Base-by-base conservation (phyloP, 768 basidiomycete species). In the Suillus paluster region DNA sequence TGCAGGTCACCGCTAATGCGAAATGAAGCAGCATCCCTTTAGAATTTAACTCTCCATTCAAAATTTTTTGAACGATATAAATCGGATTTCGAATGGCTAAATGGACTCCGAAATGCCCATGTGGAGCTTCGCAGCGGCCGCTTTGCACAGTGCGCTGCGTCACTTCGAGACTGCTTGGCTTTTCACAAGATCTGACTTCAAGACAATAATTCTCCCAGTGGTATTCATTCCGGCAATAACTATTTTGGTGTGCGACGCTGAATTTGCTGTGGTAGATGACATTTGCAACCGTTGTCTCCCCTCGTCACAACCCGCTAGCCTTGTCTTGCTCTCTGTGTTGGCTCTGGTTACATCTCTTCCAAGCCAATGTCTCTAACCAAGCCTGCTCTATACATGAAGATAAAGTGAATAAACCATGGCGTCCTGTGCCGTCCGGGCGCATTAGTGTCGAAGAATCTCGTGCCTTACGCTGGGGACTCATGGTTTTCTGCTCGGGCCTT, bases 381-480 rank as follows among this genome's bases (percentile, higher is more conserved):
- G 63, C 60, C 9, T 48, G 66, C 12, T 66, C 61, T 2, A 59
- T 63, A 1, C 58, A 70, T 15, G 78, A 79, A 57, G 78, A 79
- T 60, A 64, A 66, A 8, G 42, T 64, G 8, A 78, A 78, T 64
- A 74, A 73, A 60, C 72, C 77, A 11, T 75, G 73, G 74, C 65
- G 78, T 8, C 80, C 80, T 3, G 53, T 81, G 4, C 78, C 80
- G 9, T 65, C 79, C 1, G 68, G 73, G 10, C 70, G 75, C 11
- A 69, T 81, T 11, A 63, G 73, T 2, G 38, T 67, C 7, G 3
- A 36, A 5, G 52, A 66, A 2, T 69, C 76, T 5, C 39, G 58
- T 2, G 48, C 61, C 5, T 62, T 79, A 15, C 76, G 79, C 7
- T 79, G 76, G 76, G 62, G 50, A 4, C 66, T 77, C 39, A 63